A percentile compares a stretch with the other conserved stretches of the same genome.
phyloP scores from a whole-genome alignment of 805 yeast genomes.

The Candida ortonii region DNA sequence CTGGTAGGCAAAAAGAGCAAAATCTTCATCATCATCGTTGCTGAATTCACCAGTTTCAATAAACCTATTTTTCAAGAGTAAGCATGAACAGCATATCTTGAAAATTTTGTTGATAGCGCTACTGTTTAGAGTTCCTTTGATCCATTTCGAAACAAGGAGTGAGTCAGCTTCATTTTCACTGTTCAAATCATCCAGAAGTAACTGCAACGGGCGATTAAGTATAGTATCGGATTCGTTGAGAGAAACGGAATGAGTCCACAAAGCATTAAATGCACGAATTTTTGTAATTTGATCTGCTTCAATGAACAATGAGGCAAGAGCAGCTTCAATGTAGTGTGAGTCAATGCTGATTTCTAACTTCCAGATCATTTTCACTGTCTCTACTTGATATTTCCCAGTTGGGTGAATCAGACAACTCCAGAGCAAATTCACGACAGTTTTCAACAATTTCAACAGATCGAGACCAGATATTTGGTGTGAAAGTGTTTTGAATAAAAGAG shows the following conservation, averaged over 20 bases:
- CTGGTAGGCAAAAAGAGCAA: slow-evolving; percentile 60
- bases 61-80: slow-evolving; percentile 41
- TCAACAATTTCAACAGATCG: slow-evolving; percentile 39
- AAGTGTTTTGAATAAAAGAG: slow-evolving; percentile 39
- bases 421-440: slow-evolving; percentile 41
- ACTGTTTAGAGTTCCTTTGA: slow-evolving; percentile 39
- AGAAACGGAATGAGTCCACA: slow-evolving; percentile 72
- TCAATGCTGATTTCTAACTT: slow-evolving; percentile 54
- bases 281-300: slow-evolving; percentile 39
- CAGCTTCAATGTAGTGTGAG: slow-evolving; percentile 65
- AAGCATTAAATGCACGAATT: slow-evolving; percentile 53
- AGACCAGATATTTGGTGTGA: slow-evolving; percentile 29
- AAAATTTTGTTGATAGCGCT: slow-evolving; percentile 64
- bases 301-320: slow-evolving; percentile 55
- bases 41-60: slow-evolving; percentile 28
- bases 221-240: slow-evolving; percentile 47
- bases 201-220: slow-evolving; percentile 59
- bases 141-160: slow-evolving; percentile 47
- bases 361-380: slow-evolving; percentile 64
- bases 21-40: slow-evolving; percentile 49
- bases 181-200: slow-evolving; percentile 63
- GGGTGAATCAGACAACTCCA: slow-evolving; percentile 54
- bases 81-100: slow-evolving; percentile 52
- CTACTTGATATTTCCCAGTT: slow-evolving; percentile 62
- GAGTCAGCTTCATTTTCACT: slow-evolving; percentile 42